Evolutionary conservation across 2,329 filamentous ascomycete species (phyloP).

Genomic region (Exutisphaerella laricina): DNA sequence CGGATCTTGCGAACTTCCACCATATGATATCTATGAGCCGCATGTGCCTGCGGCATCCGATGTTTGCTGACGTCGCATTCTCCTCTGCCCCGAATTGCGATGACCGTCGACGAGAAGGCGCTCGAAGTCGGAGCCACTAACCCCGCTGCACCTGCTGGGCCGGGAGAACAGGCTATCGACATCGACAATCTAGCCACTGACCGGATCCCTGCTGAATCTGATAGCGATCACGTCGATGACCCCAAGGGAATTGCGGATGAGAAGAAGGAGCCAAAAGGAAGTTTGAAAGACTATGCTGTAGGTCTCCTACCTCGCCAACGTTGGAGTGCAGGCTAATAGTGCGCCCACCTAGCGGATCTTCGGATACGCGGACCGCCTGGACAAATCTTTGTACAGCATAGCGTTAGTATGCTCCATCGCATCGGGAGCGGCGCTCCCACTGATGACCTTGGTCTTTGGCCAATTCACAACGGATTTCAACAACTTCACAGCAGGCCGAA

Average conservation of each 20-base stretch:
- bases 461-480: slow-evolving; percentile 46
- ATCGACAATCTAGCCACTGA: neutral
- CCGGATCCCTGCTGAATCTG: too few species aligned
- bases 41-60: neutral
- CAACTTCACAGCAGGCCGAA: slow-evolving; percentile 31
- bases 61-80: neutral
- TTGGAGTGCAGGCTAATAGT: too few species aligned
- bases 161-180: neutral
- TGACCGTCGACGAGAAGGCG: neutral
- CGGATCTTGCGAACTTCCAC: neutral
- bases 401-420: slow-evolving; percentile 36
- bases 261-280: slow-evolving; percentile 10
- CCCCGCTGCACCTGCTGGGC: neutral
- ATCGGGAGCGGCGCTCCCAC: slow-evolving; percentile 42
- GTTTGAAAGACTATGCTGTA: slow-evolving; percentile 21
- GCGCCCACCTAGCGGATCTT: too few species aligned
- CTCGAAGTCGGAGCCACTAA: neutral
- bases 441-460: slow-evolving; percentile 50
- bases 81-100: neutral
- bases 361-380: slow-evolving; percentile 27
- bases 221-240: neutral
- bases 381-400: slow-evolving; percentile 27
- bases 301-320: too few species aligned
- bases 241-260: neutral
- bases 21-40: neutral